Base-by-base conservation (phyloP, 2,329 filamentous ascomycete species). In the Epichloe brachyelytri region DNA sequence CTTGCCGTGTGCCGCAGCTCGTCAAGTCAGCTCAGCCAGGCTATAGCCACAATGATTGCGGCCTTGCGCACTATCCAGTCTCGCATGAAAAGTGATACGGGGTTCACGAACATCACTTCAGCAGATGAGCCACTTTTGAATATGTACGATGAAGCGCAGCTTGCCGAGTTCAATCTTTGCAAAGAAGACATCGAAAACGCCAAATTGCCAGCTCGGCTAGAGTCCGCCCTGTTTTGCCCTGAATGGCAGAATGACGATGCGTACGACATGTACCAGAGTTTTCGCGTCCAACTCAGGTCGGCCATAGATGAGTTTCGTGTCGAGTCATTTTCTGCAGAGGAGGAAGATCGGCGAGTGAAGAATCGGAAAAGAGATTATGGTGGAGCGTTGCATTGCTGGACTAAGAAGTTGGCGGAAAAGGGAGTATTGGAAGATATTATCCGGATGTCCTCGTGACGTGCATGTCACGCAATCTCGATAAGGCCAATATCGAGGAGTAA, bases 1-100 rank as follows among this genome's bases (percentile, higher is more conserved):
- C 73, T 95, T 46, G 83, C 87, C 22, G 69, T 95, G 2, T 85
- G 84, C 55, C 77, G 78, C 52, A 85, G 83, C 52, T 82, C 86
- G 0, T 65, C 85, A 2, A 59, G 68, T 12, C 63, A 67, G 3
- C 68, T 82, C 11, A 71, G 62, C 52, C 77, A 53, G 64, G 67
- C 65, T 5, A 70, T 82, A 20, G 69, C 71, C 2, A 54, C 59
- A 22, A 71, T 69, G 44, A 59, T 75, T 51, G 63, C 71, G 55
- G 63, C 64, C 17, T 55, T 77, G 33, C 55, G 61, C 6, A 58
- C 59, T 30, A 59, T 80, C 2, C 60, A 71, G 47, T 54, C 59
- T 1, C 65, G 65, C 6, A 58, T 64, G 56, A 47, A 55, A 5
- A 46, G 56, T 5, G 54, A 54, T 12, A 1, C 50, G 5, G 43